phyloP scores from a whole-genome alignment of 179 eudicot species.

The Sideroxylon spinosum region DNA sequence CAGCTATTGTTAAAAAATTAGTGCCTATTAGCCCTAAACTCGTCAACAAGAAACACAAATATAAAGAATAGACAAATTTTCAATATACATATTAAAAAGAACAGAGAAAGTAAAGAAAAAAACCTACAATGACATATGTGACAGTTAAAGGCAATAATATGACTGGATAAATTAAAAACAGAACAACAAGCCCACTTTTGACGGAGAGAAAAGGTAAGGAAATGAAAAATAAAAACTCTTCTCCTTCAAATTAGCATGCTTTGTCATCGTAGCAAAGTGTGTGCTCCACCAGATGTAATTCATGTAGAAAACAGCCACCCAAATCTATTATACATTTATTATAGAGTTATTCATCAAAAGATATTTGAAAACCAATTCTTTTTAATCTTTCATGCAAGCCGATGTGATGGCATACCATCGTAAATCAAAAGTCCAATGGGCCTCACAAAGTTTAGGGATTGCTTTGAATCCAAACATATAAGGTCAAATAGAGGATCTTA shows the following conservation, averaged over 20 bases:
- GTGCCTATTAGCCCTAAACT: not conserved
- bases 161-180: not conserved
- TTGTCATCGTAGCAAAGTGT: not conserved
- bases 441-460: not conserved
- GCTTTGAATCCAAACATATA: not conserved
- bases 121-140: not conserved
- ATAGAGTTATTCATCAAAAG: not conserved
- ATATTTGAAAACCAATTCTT: not conserved
- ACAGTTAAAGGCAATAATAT: not conserved
- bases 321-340: slow-evolving; percentile 1
- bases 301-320: not conserved
- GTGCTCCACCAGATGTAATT: not conserved
- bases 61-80: not conserved
- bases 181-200: not conserved
- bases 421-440: not conserved
- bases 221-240: not conserved
- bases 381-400: not conserved
- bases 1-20: not conserved
- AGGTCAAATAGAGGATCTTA: not conserved
- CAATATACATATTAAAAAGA: not conserved
- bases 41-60: not conserved
- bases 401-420: not conserved
- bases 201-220: not conserved
- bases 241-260: too few species aligned
- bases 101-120: not conserved